A percentile compares a stretch with the other conserved stretches of the same genome.
Conservation (phyloP, 2,329 filamentous ascomycete species). For the Pyrenophora seminiperda region DNA sequence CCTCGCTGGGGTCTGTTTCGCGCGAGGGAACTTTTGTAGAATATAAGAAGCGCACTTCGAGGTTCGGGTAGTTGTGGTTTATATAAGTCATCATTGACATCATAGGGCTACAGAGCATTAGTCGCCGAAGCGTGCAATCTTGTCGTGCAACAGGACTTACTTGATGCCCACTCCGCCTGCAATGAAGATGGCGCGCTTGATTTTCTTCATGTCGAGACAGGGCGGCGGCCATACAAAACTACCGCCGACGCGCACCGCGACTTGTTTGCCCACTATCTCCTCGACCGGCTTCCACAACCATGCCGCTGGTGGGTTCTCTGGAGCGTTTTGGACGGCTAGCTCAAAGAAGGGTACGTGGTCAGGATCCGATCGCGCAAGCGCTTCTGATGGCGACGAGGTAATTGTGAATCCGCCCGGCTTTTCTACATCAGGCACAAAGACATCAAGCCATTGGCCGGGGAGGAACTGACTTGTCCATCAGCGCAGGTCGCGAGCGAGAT, state of each 20-base stretch:
- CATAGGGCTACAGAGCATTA: slow-evolving; percentile 60
- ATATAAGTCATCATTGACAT: slow-evolving; percentile 73
- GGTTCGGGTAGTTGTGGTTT: slow-evolving; percentile 50
- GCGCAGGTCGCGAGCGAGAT: slow-evolving; percentile 33
- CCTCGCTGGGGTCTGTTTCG: slow-evolving; percentile 35
- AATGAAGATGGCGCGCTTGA: slow-evolving; percentile 71
- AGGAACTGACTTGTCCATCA: slow-evolving; percentile 61
- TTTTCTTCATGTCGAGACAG: slow-evolving; percentile 48
- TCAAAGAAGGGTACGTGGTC: slow-evolving; percentile 64
- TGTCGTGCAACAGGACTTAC: slow-evolving; percentile 46
- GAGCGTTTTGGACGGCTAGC: slow-evolving; percentile 75
- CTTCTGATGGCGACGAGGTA: slow-evolving; percentile 71
- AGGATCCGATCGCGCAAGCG: slow-evolving; percentile 40
- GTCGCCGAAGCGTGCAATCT: slow-evolving; percentile 5
- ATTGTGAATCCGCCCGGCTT: slow-evolving; percentile 88
- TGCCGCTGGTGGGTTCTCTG: slow-evolving; percentile 71
- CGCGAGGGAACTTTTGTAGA: slow-evolving; percentile 54
- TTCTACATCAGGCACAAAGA: slow-evolving; percentile 70
- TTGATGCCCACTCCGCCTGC: slow-evolving; percentile 86
- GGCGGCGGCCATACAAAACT: slow-evolving; percentile 79
- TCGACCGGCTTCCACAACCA: slow-evolving; percentile 70
- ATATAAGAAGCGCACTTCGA: slow-evolving; percentile 66
- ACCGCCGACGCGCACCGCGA: slow-evolving; percentile 76
- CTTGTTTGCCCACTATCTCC: slow-evolving; percentile 62
- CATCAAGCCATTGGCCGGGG: slow-evolving; percentile 88